A percentile compares a stretch with the other conserved stretches of the same genome.
These are phyloP conservation scores for Candida montana DNA, from an alignment of 805 yeast species.

Conservation along the genomic window DNA sequence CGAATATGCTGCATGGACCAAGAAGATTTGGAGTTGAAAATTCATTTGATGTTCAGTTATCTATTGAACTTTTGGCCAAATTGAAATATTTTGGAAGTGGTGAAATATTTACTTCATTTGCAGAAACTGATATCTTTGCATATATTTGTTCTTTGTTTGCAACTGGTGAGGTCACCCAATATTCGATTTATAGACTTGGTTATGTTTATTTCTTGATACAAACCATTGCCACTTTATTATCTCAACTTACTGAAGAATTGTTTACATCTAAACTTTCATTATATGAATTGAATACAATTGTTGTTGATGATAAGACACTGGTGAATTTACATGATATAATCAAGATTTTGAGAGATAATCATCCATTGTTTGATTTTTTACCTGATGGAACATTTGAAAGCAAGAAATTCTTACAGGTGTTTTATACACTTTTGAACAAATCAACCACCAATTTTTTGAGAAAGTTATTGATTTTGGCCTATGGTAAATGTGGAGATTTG, in stretches of 20 bases:
- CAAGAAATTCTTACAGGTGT: slow-evolving; percentile 30
- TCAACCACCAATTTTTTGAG: slow-evolving; percentile 61
- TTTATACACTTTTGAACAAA: slow-evolving; percentile 52
- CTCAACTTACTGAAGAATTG: slow-evolving; percentile 23
- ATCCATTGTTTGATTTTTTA: slow-evolving; percentile 24
- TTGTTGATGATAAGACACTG: slow-evolving; percentile 9
- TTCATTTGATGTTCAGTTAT: background rate
- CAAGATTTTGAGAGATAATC: slow-evolving; percentile 20
- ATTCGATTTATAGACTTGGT: slow-evolving; percentile 44
- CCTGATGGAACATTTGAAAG: slow-evolving; percentile 24
- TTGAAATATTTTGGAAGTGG: slow-evolving; percentile 31
- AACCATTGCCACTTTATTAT: slow-evolving; percentile 22
- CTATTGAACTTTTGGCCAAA: slow-evolving; percentile 27
- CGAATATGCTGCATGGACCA: slow-evolving; percentile 31
- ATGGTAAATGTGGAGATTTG: slow-evolving; percentile 44
- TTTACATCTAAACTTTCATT: slow-evolving; percentile 26
- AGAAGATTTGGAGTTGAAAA: background rate
- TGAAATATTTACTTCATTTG: slow-evolving; percentile 29
- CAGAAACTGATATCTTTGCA: slow-evolving; percentile 48
- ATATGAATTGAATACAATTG: slow-evolving; percentile 31
- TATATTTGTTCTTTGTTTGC: slow-evolving; percentile 45
- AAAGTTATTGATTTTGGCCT: slow-evolving; percentile 51
- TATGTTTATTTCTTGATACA: slow-evolving; percentile 52
- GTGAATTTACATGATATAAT: slow-evolving; percentile 8
- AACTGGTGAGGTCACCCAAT: slow-evolving; percentile 39